phyloP scores from a whole-genome alignment of 768 basidiomycete genomes.

The Rhizopogon vulgaris region DNA sequence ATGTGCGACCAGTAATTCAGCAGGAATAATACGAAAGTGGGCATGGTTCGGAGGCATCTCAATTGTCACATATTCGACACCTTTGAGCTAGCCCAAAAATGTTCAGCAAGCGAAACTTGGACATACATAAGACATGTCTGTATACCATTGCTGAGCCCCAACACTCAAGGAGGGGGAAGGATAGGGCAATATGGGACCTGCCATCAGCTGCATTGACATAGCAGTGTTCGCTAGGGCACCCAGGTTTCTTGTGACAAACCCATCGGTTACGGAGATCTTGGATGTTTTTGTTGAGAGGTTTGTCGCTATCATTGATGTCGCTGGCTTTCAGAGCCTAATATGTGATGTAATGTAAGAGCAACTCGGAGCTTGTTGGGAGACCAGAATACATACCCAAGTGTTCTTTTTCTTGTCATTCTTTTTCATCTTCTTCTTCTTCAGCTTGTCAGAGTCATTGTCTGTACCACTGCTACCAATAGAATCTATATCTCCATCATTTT shows the following conservation, averaged over 20 bases:
- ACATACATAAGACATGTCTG: no score
- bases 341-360: no score
- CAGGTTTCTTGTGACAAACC: constrained; percentile 1
- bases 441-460: no score
- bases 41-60: constrained; percentile 1
- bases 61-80: neutral
- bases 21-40: neutral
- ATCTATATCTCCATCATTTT: no score
- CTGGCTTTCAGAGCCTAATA: neutral
- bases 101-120: no score
- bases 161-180: neutral
- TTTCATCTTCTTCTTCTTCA: no score
- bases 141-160: constrained; percentile 1
- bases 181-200: neutral
- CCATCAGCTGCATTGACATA: neutral
- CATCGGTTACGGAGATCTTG: neutral
- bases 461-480: no score
- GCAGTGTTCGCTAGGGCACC: neutral
- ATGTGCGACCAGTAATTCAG: neutral
- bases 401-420: neutral
- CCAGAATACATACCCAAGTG: neutral
- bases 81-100: neutral
- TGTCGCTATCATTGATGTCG: neutral
- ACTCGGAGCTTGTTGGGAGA: no score
- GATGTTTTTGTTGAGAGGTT: constrained; percentile 1